phyloP scores from a whole-genome alignment of 495 filamentous ascomycete genomes.

The Niebla homalea region DNA sequence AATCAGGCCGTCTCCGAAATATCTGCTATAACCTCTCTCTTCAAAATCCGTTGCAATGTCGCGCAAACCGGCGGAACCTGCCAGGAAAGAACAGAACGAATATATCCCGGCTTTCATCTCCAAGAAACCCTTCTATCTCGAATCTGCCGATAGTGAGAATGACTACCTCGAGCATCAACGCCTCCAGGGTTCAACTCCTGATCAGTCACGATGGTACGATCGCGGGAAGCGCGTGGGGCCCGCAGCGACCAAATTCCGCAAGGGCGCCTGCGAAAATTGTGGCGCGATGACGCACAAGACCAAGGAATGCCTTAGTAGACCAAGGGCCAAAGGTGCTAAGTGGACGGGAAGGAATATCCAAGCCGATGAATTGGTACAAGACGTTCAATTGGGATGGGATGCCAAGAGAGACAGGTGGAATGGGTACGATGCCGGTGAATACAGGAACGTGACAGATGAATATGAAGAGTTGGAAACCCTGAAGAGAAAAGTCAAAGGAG shows the following conservation, averaged over 20 bases:
- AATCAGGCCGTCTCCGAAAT: no score
- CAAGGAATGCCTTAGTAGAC: conserved; percentile 83
- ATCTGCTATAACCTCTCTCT: no score
- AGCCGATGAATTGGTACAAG: conserved; percentile 77
- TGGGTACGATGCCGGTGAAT: conserved; percentile 83
- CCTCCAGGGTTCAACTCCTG: conserved; percentile 49
- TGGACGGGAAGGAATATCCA: conserved; percentile 91
- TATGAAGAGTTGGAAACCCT: conserved; percentile 77
- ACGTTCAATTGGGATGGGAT: conserved; percentile 84
- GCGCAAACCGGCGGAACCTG: conserved; percentile 38
- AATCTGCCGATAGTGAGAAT: conserved; percentile 58
- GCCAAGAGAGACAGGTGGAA: conserved; percentile 98
- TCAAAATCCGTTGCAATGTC: conserved; percentile 21
- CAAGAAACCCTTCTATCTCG: conserved; percentile 93
- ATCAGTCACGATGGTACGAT: conserved; percentile 79
- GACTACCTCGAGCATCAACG: conserved; percentile 98
- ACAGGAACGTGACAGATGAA: conserved; percentile 71
- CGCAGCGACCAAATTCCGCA: conserved; percentile 89
- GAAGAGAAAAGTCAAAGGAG: conserved; percentile 41
- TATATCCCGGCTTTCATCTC: conserved; percentile 98
- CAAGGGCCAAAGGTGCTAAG: conserved; percentile 77
- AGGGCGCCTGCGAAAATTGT: conserved; percentile 97
- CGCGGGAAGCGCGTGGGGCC: conserved; percentile 67
- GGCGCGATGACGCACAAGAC: conserved; percentile 92
- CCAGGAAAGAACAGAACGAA: conserved; percentile 79